These are phyloP conservation scores for Salix brachista DNA, from an alignment of 345 rosid species.

Conservation along the genomic window DNA sequence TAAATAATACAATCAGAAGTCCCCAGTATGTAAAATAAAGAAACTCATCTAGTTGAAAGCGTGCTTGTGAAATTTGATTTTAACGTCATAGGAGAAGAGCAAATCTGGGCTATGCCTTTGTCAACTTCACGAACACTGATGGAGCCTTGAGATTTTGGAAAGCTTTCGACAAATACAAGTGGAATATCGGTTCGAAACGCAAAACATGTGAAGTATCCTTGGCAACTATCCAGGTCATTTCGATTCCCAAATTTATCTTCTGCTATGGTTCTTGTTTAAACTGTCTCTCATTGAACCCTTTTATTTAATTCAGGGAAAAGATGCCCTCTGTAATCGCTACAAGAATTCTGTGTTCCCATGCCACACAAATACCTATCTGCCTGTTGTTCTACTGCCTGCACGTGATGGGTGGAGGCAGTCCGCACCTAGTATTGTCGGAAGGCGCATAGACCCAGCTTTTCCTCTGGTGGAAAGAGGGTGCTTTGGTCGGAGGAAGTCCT, in stretches of 20 bases:
- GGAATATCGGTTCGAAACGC: slow-evolving; percentile 18
- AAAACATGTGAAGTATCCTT: slow-evolving; percentile 28
- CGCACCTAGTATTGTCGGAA: slow-evolving; percentile 16
- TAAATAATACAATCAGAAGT: no score
- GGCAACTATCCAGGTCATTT: slow-evolving; percentile 41
- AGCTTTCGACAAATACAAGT: slow-evolving; percentile 18
- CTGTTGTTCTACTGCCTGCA: slow-evolving; percentile 37
- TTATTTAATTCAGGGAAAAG: slow-evolving; percentile 34
- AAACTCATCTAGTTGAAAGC: no score
- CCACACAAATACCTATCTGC: slow-evolving; percentile 35
- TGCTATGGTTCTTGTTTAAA: no score
- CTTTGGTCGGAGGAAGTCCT: neutral
- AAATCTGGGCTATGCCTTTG: slow-evolving; percentile 60
- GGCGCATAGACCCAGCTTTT: neutral
- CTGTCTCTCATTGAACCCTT: no score
- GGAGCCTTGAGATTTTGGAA: slow-evolving; percentile 32
- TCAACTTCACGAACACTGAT: slow-evolving; percentile 39
- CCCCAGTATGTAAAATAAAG: no score
- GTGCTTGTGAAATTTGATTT: neutral
- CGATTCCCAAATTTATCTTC: no score
- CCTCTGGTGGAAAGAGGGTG: neutral
- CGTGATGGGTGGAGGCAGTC: slow-evolving; percentile 31
- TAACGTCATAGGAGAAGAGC: slow-evolving; percentile 10
- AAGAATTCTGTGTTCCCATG: slow-evolving; percentile 33
- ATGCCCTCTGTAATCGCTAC: slow-evolving; percentile 22